A percentile compares a stretch with the other conserved stretches of the same genome.
Conservation (phyloP, 805 yeast genomes). For the Torulaspora microellipsoides region DNA sequence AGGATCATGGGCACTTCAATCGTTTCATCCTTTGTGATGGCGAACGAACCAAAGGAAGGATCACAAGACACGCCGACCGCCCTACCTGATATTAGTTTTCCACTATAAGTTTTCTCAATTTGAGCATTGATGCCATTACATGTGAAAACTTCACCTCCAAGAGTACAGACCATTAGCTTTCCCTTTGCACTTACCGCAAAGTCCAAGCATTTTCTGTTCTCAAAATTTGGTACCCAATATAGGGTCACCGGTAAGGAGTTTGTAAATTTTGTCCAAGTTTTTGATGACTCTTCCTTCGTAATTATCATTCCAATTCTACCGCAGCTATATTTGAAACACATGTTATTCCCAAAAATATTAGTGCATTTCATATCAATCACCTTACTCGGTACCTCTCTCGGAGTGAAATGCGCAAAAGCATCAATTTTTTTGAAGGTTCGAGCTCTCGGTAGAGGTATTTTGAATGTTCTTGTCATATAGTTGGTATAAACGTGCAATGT, state of each 20-base stretch:
- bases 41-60: slow-evolving; percentile 58
- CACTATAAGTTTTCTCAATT: slow-evolving; percentile 27
- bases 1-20: slow-evolving; percentile 55
- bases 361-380: slow-evolving; percentile 32
- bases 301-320: slow-evolving; percentile 49
- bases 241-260: slow-evolving; percentile 43
- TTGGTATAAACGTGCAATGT: slow-evolving; percentile 61
- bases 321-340: slow-evolving; percentile 50
- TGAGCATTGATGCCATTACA: slow-evolving; percentile 3
- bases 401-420: slow-evolving; percentile 36
- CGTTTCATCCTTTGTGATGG: slow-evolving; percentile 59
- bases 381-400: slow-evolving; percentile 27
- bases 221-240: slow-evolving; percentile 58
- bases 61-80: slow-evolving; percentile 57
- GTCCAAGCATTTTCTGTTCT: slow-evolving; percentile 48
- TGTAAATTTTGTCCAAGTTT: slow-evolving; percentile 35
- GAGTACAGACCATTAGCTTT: slow-evolving; percentile 60
- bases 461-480: slow-evolving; percentile 52
- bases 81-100: slow-evolving; percentile 36
- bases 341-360: slow-evolving; percentile 37
- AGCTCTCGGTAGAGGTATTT: slow-evolving; percentile 34
- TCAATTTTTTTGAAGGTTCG: slow-evolving; percentile 25
- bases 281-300: slow-evolving; percentile 17
- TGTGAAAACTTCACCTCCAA: slow-evolving; percentile 62
- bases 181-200: slow-evolving; percentile 68